Evolutionary conservation across 1,284 basidiomycete species (phyloP), one percentile per base, ranked within the genome.

Genomic region (Golubevia sp.): DNA sequence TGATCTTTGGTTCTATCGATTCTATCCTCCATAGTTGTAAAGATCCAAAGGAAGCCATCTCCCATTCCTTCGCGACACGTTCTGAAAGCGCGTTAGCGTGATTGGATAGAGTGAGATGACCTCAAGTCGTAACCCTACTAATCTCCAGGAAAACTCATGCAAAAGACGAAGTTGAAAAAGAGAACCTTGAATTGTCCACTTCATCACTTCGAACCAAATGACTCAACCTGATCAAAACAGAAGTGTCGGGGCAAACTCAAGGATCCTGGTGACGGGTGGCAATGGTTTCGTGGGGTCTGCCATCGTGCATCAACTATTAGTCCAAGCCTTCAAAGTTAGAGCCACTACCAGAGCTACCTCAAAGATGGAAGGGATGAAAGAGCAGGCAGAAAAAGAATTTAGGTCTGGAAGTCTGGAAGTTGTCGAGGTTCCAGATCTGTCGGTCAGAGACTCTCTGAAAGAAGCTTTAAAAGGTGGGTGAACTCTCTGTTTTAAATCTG

Each of bases 321-420:
- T 18, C 3, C 57, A 74, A 44, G 38, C 21, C 49, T 52, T 24
- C 34, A 55, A n/a, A 34, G 61, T 44, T 8, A 44, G 18, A 6
- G 38, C 38, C 18, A 44, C 38, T 8, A 44, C 38, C 38, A 44
- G 38, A 44, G 18, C 38, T 2, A 8, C 18, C 11, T 44, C 38
- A 18, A 44, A 44, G 38, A 13, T 44, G 38, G 38, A 44, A 8
- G 13, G 11, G 13, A 13, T 44, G 13, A 44, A 44, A 44, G 38
- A 44, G 38, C 11, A 44, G 18, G 38, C 38, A 44, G 38, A 44
- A 8, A 44, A 44, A 18, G 38, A 44, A 44, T 44, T 44, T 18
- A 18, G 38, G 11, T 8, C 38, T 18, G 38, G 38, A 8, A 44
- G 18, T 2, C 18, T 44, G 38, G 38, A 44, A 44, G 38, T 18